Evolutionary conservation across 2,329 filamentous ascomycete genomes (phyloP).

Genomic region (Diaporthe longicolla): DNA sequence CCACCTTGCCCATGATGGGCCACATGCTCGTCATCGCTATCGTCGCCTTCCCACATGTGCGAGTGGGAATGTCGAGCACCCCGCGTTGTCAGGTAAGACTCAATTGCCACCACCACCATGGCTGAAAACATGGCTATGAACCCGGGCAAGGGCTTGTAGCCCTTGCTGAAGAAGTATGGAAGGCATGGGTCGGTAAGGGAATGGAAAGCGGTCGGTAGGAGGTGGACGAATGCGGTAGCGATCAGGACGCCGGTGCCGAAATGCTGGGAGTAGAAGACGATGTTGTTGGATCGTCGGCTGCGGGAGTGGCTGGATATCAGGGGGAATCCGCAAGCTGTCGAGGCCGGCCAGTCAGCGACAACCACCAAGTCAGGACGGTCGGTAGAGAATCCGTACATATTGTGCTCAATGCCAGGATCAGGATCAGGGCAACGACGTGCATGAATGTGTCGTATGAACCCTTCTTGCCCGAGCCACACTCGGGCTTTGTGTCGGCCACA

Average conservation of each 20-base stretch:
- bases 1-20: conserved; percentile 43
- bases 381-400: conserved; percentile 57
- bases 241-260: conserved; percentile 89
- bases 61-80: conserved; percentile 74
- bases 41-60: conserved; percentile 67
- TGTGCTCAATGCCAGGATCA: conserved; percentile 75
- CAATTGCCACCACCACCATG: conserved; percentile 85
- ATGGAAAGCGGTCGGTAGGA: conserved; percentile 77
- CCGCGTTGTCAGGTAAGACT: conserved; percentile 87
- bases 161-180: conserved; percentile 82
- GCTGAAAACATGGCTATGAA: conserved; percentile 86
- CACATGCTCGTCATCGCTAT: conserved; percentile 50
- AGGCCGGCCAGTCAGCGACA: conserved; percentile 30
- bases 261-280: conserved; percentile 79
- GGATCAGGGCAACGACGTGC: conserved; percentile 76
- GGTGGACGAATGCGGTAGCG: conserved; percentile 87
- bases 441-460: conserved; percentile 75
- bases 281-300: conserved; percentile 68
- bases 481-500: conserved; percentile 58
- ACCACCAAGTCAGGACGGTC: neutral
- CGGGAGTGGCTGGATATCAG: conserved; percentile 73
- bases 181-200: conserved; percentile 80
- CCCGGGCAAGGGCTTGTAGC: conserved; percentile 85
- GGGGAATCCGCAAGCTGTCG: conserved; percentile 74
- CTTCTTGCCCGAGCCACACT: conserved; percentile 66